Percentiles rank a stretch among this genome's conserved stretches.
phyloP scores from a whole-genome alignment of 1,139 yeast species.

The Taphrina pruni region DNA sequence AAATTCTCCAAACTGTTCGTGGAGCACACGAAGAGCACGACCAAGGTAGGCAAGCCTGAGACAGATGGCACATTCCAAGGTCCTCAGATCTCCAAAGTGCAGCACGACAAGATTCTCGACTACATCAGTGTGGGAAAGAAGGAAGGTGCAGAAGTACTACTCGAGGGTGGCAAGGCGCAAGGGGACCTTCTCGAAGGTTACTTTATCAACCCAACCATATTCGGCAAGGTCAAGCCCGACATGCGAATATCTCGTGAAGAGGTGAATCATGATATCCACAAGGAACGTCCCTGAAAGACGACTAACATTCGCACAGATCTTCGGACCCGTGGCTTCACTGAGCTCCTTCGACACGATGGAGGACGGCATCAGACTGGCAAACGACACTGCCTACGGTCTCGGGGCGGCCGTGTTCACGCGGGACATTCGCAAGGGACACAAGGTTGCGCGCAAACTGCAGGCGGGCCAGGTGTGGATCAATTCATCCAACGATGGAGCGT shows the following conservation, averaged over 20 bases:
- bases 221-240: slow-evolving; percentile 69
- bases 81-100: slow-evolving; percentile 76
- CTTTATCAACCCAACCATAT: slow-evolving; percentile 79
- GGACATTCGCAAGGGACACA: slow-evolving; percentile 64
- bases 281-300: no score
- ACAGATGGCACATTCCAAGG: slow-evolving; percentile 71
- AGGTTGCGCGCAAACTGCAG: slow-evolving; percentile 67
- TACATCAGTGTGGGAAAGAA: slow-evolving; percentile 73
- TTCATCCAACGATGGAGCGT: slow-evolving; percentile 56
- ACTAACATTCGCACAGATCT: slow-evolving; percentile 55
- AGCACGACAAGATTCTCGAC: slow-evolving; percentile 71
- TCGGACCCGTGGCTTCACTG: slow-evolving; percentile 87
- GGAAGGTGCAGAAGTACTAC: slow-evolving; percentile 72
- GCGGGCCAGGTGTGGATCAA: slow-evolving; percentile 90
- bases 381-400: slow-evolving; percentile 76
- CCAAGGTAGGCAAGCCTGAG: slow-evolving; percentile 61
- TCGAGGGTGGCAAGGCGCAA: slow-evolving; percentile 64
- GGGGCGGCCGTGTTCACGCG: slow-evolving; percentile 84
- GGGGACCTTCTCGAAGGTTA: slow-evolving; percentile 61
- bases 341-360: slow-evolving; percentile 71
- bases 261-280: slow-evolving; percentile 42
- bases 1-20: slow-evolving; percentile 62
- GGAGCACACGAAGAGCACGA: slow-evolving; percentile 60
- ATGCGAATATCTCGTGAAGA: slow-evolving; percentile 78
- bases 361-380: slow-evolving; percentile 73